Evolutionary conservation across 2,329 filamentous ascomycete species (phyloP), one percentile per base, ranked within the genome.

Genomic region (Talaromyces sp.): DNA sequence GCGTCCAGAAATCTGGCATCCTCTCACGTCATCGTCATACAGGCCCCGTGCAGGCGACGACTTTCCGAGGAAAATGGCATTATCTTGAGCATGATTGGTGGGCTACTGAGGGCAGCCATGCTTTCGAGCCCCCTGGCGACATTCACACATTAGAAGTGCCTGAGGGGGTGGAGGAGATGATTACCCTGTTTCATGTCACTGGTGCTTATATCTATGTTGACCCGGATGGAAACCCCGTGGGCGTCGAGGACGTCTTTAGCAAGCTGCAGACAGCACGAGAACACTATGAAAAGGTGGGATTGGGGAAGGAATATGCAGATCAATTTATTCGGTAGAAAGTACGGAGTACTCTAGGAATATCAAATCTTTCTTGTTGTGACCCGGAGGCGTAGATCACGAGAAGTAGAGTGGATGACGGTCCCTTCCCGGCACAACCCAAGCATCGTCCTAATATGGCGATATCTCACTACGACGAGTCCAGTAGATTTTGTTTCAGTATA

Each of bases 31-130:
- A 75, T 42, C 68, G 72, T 1, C 73, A 75, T 51, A 68, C 73
- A 0, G 73, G 73, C 9, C 66, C 68, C 3, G 73, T 75, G 0
- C 73, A 75, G 36, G 73, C 73, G 3, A 72, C 71, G 0, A 67
- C 70, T 2, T 66, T 75, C 2, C 62, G 65, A 23, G 73, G 73
- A 1, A 66, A 69, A 23, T 75, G 73, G 74, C 73, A 75, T 58
- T 75, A 76, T 51, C 68, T 76, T 3, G 73, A 76, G 61, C 72
- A 76, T 50, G 65, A 67, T 0, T 75, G 73, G 73, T 76, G 72
- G 74, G 74, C 73, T 0, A 68, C 65, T 1, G 70, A 75, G 56
- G 73, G 73, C 5, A 68, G 74, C 3, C 72, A 75, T 61, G 70
- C 72, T 0, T 76, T 69, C 56, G 73, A 75, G 66, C 73, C 73